Conservation (phyloP, 2,329 filamentous ascomycete genomes). For the Phyllosticta citribraziliensis region DNA sequence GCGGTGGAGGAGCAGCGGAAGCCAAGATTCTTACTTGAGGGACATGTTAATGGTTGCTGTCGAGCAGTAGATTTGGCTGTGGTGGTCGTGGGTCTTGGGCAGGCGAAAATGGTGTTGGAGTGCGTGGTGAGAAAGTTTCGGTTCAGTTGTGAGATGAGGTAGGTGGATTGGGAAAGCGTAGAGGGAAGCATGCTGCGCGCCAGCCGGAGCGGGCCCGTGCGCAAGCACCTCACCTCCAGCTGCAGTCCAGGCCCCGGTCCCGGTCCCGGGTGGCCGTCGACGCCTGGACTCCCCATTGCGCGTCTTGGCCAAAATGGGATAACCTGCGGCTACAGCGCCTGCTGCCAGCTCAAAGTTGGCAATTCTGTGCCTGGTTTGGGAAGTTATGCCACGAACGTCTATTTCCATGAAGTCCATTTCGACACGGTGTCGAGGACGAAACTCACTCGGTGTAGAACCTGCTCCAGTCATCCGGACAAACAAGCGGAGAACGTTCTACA, state of each 20-base stretch:
- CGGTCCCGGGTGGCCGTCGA: no score
- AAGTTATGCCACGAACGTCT: background rate
- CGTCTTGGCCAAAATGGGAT: background rate
- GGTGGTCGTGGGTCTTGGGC: background rate
- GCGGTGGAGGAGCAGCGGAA: background rate
- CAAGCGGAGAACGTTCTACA: no score
- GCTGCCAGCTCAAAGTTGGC: background rate
- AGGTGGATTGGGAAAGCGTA: background rate
- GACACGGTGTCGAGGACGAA: background rate
- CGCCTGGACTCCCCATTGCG: background rate
- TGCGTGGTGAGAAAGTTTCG: background rate
- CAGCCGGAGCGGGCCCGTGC: background rate
- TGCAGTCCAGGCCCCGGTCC: no score
- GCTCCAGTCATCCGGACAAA: no score
- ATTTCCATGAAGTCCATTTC: background rate
- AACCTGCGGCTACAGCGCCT: background rate
- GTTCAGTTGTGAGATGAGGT: background rate
- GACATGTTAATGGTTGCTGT: slow-evolving; percentile 20
- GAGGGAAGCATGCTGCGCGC: background rate
- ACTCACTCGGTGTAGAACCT: no score
- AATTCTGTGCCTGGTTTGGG: no score
- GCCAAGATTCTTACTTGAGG: slow-evolving; percentile 28
- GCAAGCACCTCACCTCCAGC: background rate
- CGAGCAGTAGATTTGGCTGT: background rate
- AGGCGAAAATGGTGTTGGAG: background rate